These are phyloP conservation scores for Serendipita sp. DNA, from an alignment of 768 basidiomycete genomes.

Conservation along the genomic window DNA sequence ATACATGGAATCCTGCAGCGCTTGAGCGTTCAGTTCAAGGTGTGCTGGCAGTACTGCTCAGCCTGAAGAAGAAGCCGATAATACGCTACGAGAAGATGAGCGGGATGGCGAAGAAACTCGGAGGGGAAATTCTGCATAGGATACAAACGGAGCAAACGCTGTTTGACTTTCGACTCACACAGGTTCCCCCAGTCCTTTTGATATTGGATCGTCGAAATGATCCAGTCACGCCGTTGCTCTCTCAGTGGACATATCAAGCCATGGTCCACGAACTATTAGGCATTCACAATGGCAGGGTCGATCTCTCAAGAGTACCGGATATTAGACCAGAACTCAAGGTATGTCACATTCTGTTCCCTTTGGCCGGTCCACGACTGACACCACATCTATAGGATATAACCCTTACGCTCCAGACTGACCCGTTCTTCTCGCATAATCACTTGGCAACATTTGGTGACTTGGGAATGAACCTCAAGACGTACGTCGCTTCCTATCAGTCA, in stretches of 20 bases:
- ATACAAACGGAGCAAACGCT: constrained; percentile 67
- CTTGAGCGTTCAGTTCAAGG: constrained; percentile 68
- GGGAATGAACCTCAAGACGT: constrained; percentile 76
- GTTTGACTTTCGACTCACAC: constrained; percentile 84
- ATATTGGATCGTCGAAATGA: constrained; percentile 94
- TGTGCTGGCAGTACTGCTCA: constrained; percentile 71
- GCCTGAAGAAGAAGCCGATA: constrained; percentile 88
- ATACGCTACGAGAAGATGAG: constrained; percentile 93
- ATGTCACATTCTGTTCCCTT: constrained; percentile 15
- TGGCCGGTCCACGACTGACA: neutral
- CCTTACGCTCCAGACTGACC: constrained; percentile 75
- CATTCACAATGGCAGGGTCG: constrained; percentile 87
- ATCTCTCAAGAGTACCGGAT: constrained; percentile 68
- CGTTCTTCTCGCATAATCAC: constrained; percentile 84
- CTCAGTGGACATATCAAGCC: constrained; percentile 99
- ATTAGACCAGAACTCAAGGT: constrained; percentile 76
- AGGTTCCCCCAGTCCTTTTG: constrained; percentile 74
- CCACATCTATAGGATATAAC: constrained; percentile 62
- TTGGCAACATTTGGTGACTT: constrained; percentile 94
- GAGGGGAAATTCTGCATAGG: constrained; percentile 66
- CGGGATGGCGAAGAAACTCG: constrained; percentile 78
- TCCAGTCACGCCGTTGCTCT: constrained; percentile 87
- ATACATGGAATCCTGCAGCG: constrained; percentile 56
- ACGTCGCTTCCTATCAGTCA: constrained; percentile 86
- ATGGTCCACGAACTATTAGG: constrained; percentile 96